Percentiles rank a stretch among this genome's conserved stretches.
phyloP scores from a whole-genome alignment of 148 eudicot species.

The Cornus suecica region DNA sequence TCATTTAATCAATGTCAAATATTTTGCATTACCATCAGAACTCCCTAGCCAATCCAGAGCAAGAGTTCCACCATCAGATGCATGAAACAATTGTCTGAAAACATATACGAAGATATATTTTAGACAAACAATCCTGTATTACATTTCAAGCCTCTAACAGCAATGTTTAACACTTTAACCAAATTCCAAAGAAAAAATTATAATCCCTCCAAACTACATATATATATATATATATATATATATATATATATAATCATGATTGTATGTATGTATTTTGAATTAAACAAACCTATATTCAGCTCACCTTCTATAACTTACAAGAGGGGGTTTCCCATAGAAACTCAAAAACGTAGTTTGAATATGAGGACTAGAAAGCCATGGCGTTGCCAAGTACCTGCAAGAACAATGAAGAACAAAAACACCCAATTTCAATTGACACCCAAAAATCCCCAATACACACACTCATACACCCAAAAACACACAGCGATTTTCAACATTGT shows the following conservation, averaged over 20 bases:
- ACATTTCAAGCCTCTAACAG: background rate
- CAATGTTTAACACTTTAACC: background rate
- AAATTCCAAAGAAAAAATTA: background rate
- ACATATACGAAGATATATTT: slow-evolving; percentile 11
- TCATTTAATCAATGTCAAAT: background rate
- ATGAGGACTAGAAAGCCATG: slow-evolving; percentile 96
- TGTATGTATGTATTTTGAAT: background rate
- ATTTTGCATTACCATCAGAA: slow-evolving; percentile 57
- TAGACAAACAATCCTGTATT: background rate
- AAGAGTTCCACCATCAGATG: slow-evolving; percentile 84
- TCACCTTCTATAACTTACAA: slow-evolving; percentile 66
- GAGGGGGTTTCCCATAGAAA: slow-evolving; percentile 78
- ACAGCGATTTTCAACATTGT: background rate
- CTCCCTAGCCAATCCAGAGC: slow-evolving; percentile 90
- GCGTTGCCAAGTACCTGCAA: slow-evolving; percentile 79
- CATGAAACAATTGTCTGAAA: slow-evolving; percentile 71
- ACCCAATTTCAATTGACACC: background rate
- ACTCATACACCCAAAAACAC: background rate
- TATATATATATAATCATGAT: too few relatives aligned
- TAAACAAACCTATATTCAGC: background rate
- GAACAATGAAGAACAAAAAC: background rate
- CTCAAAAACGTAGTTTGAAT: slow-evolving; percentile 74
- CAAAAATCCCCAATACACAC: background rate
- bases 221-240: too few relatives aligned
- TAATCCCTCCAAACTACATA: too few relatives aligned